phyloP scores from a whole-genome alignment of 2,329 filamentous ascomycete genomes.

The Ophiostoma pallidulum region DNA sequence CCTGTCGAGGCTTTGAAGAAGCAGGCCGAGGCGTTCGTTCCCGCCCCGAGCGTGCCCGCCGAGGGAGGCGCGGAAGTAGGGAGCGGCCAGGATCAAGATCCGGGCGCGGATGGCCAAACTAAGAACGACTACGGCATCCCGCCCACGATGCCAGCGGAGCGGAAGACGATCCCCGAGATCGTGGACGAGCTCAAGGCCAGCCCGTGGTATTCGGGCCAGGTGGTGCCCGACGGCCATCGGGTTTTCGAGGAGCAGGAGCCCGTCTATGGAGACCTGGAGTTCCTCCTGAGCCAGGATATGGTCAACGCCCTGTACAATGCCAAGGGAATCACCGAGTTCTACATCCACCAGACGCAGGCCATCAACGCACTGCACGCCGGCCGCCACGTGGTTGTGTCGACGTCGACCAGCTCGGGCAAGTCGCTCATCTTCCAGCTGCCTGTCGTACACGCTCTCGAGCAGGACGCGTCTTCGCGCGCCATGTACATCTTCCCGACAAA shows the following conservation, averaged over 20 bases:
- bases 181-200: conserved; percentile 71
- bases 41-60: conserved; percentile 29
- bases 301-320: conserved; percentile 97
- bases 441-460: conserved; percentile 76
- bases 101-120: conserved; percentile 27
- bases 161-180: conserved; percentile 75
- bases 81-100: conserved; percentile 5
- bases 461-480: conserved; percentile 65
- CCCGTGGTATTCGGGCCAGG: conserved; percentile 84
- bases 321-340: conserved; percentile 74
- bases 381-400: conserved; percentile 82
- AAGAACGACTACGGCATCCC: conserved; percentile 40
- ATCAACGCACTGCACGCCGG: conserved; percentile 80
- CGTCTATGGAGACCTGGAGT: conserved; percentile 74
- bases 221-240: conserved; percentile 85
- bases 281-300: conserved; percentile 76
- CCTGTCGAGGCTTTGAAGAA: conserved; percentile 55
- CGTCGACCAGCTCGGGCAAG: conserved; percentile 93
- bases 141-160: conserved; percentile 65
- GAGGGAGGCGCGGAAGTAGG: neutral
- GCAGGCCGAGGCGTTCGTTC: conserved; percentile 52
- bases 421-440: conserved; percentile 97
- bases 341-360: conserved; percentile 86
- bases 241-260: conserved; percentile 80
- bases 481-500: conserved; percentile 99